These are phyloP conservation scores for Candida taoyuanica DNA, from an alignment of 805 yeast genomes.

Conservation along the genomic window DNA sequence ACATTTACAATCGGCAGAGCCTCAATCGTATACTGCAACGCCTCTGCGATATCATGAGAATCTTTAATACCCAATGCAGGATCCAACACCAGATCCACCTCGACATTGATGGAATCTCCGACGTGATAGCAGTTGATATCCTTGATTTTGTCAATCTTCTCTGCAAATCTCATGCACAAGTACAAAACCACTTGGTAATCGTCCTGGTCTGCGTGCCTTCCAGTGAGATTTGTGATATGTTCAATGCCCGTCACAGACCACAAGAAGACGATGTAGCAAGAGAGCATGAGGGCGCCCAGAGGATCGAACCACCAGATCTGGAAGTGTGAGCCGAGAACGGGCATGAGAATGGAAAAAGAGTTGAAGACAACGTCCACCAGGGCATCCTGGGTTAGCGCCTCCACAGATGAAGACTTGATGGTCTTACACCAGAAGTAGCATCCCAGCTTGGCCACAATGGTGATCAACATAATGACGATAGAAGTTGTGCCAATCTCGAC, in stretches of 20 bases:
- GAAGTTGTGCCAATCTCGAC: constrained; percentile 50
- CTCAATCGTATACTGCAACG: constrained; percentile 75
- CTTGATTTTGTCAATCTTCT: constrained; percentile 57
- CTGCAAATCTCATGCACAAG: constrained; percentile 64
- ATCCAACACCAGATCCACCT: constrained; percentile 65
- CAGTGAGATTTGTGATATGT: constrained; percentile 71
- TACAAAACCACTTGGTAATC: constrained; percentile 67
- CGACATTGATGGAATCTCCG: constrained; percentile 73
- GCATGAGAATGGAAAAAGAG: constrained; percentile 65
- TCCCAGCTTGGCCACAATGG: constrained; percentile 53
- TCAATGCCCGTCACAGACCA: constrained; percentile 66
- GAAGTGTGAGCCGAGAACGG: constrained; percentile 50
- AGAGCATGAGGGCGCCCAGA: constrained; percentile 60
- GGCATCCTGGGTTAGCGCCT: constrained; percentile 81
- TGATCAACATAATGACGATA: constrained; percentile 53
- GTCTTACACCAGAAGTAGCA: constrained; percentile 63
- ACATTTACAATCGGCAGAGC: constrained; percentile 70
- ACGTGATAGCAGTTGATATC: constrained; percentile 70
- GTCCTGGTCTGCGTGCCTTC: constrained; percentile 58
- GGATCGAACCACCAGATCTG: constrained; percentile 72
- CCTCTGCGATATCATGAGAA: constrained; percentile 76
- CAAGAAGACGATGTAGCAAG: constrained; percentile 54
- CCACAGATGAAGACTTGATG: constrained; percentile 61
- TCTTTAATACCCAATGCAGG: constrained; percentile 51
- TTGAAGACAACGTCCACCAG: constrained; percentile 74